Percentiles rank a stretch among this genome's conserved stretches.
These are phyloP conservation scores for Thinopyrum elongatum DNA, from an alignment of 176 grass and related monocot species.

Conservation along the genomic window DNA sequence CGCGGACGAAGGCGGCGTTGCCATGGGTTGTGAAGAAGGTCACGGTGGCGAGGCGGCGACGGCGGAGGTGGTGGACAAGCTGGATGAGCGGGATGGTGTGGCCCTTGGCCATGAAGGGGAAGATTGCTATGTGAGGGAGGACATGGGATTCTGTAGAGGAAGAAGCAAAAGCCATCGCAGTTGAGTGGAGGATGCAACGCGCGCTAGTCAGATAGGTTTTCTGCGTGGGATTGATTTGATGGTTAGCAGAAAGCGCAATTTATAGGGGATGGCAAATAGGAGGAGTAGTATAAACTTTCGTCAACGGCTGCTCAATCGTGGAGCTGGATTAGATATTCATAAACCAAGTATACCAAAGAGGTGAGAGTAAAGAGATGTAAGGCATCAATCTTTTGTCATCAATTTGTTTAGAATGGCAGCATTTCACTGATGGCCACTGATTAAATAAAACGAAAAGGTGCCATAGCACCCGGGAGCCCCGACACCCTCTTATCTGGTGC, in stretches of 20 bases:
- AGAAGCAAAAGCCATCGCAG: conserved; percentile 1
- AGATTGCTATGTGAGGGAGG: conserved; percentile 54
- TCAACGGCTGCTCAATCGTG: not conserved
- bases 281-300: not conserved
- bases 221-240: not conserved
- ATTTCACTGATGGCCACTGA: not conserved
- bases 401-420: not conserved
- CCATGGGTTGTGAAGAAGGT: conserved; percentile 64
- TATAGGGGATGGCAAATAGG: not conserved
- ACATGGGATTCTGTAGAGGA: not conserved
- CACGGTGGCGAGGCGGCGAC: conserved; percentile 41
- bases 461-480: too few relatives aligned
- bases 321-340: not conserved
- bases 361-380: not conserved
- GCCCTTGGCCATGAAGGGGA: conserved; percentile 71
- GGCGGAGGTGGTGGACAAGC: conserved; percentile 45
- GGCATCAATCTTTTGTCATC: not conserved
- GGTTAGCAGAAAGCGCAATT: not conserved
- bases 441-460: too few relatives aligned
- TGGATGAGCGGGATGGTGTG: conserved; percentile 72
- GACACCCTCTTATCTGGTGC: too few relatives aligned
- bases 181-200: not conserved
- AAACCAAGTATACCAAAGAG: not conserved
- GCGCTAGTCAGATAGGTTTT: not conserved
- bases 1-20: conserved; percentile 51